Percentiles rank a stretch among this genome's conserved stretches.
Conservation (phyloP, 1,284 basidiomycete genomes). For the Tetrapyrgos nigripes region DNA sequence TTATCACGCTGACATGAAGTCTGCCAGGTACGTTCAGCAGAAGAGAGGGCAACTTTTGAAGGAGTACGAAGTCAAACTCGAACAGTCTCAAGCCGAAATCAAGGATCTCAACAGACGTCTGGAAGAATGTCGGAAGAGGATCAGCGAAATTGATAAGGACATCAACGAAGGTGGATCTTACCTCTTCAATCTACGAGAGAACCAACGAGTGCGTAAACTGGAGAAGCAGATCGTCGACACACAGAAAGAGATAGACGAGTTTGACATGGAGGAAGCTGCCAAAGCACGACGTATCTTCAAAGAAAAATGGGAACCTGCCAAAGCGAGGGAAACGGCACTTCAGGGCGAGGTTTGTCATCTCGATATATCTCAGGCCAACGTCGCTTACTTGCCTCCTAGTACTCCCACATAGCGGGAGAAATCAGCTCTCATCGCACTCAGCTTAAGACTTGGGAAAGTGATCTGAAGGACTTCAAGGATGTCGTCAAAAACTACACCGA, state of each 20-base stretch:
- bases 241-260: conserved; percentile 74
- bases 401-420: conserved; percentile 83
- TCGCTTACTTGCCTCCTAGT: conserved; percentile 50
- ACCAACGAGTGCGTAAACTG: conserved; percentile 81
- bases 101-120: conserved; percentile 60
- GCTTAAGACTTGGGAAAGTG: conserved; percentile 70
- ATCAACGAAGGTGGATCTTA: conserved; percentile 76
- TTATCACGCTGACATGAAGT: not conserved
- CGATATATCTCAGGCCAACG: conserved; percentile 10
- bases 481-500: conserved; percentile 87
- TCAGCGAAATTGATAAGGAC: conserved; percentile 69
- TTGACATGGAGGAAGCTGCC: conserved; percentile 84
- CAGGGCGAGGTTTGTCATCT: conserved; percentile 65
- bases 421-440: conserved; percentile 79
- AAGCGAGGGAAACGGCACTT: conserved; percentile 77
- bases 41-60: conserved; percentile 69
- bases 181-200: conserved; percentile 83
- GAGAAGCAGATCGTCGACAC: conserved; percentile 71
- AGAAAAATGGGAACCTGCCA: conserved; percentile 75
- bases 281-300: conserved; percentile 86
- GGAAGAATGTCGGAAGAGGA: conserved; percentile 58
- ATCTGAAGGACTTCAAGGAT: conserved; percentile 89
- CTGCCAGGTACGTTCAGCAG: conserved; percentile 73
- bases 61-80: conserved; percentile 67
- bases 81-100: conserved; percentile 66